Conservation (phyloP, 1,284 basidiomycete genomes). For the Ustilago hordei region DNA sequence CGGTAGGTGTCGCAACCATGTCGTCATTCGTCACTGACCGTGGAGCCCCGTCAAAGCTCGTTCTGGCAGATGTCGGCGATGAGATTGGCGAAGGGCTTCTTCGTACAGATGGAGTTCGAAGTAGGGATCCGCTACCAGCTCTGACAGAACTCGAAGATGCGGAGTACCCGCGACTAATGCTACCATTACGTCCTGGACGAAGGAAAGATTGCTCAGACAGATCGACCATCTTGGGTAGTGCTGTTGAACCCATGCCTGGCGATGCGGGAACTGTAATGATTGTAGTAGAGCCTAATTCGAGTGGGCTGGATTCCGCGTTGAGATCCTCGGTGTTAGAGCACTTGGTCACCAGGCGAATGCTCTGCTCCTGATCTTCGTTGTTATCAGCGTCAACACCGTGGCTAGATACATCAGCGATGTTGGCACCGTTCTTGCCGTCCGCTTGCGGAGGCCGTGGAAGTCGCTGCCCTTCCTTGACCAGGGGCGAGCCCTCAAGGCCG, state of each 20-base stretch:
- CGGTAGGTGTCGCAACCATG: slow-evolving; percentile 1
- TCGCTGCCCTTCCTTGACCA: not conserved
- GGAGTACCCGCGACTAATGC: slow-evolving; percentile 17
- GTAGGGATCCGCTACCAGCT: slow-evolving; percentile 12
- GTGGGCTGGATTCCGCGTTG: slow-evolving; percentile 5
- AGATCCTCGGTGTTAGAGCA: slow-evolving; percentile 22
- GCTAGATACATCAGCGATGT: not conserved
- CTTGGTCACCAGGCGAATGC: slow-evolving; percentile 52
- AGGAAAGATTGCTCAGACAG: slow-evolving; percentile 22
- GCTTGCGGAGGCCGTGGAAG: not conserved
- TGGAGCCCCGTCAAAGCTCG: slow-evolving; percentile 31
- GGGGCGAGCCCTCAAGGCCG: not conserved
- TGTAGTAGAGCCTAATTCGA: slow-evolving; percentile 8
- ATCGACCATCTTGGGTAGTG: slow-evolving; percentile 25
- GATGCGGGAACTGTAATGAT: slow-evolving; percentile 26
- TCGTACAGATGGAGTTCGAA: slow-evolving; percentile 19
- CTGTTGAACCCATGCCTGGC: slow-evolving; percentile 19
- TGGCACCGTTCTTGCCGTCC: not conserved
- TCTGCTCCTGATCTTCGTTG: slow-evolving; percentile 26
- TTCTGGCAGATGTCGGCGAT: slow-evolving; percentile 26
- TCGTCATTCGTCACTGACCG: slow-evolving; percentile 11
- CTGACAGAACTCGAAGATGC: slow-evolving; percentile 4
- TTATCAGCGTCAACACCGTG: not conserved
- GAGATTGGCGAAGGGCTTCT: slow-evolving; percentile 27
- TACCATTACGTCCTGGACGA: slow-evolving; percentile 24